Evolutionary conservation across 768 basidiomycete species (phyloP), one percentile per base, ranked within the genome.

Genomic region (Termitomyces sp.): DNA sequence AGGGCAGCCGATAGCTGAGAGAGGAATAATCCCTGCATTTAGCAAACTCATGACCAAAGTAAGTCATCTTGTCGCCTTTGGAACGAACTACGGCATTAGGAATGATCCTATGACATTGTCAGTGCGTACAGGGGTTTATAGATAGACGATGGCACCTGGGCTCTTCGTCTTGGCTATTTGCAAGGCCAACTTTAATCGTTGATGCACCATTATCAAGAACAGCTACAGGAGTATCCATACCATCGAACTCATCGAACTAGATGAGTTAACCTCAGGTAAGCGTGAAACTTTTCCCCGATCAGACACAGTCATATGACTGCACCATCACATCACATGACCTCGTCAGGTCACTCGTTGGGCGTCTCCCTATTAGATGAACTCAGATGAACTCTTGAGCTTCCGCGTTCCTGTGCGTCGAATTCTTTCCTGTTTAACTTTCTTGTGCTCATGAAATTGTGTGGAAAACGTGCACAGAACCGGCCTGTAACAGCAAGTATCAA

Each of bases 121-220:
- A 44, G 42, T 34, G 58, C 56, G 22, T 53, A 47, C 27, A 42
- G 22, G 7, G 6, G 27, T 27, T 18, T 18, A 24, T 43, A 42
- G 26, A 47, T 24, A 37, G 49, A 63, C 43, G 22, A 75, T 74
- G 66, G 69, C 58, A 77, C 72, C 67, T 66, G 52, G 70, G 64
- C 36, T 53, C 66, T 27, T 65, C 67, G 57, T 68, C 60, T 14
- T 64, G 62, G 34, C 65, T 71, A 47, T 68, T 71, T 43, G 76
- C 77, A 26, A 85, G 58, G 1, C 92, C 90, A 30, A 82, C 82
- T 68, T 97, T 98, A 71, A 96, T 86, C 4, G 83, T 83, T 36
- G 82, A 85, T 10, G 85, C 95, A 40, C 95, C 95, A 68, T 96
- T 98, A 71, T 98, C 95, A 45, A 96, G 78, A 14, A 95, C 77